Evolutionary conservation across 1,284 basidiomycete genomes (phyloP).

Genomic region (Ustilago loliicola): DNA sequence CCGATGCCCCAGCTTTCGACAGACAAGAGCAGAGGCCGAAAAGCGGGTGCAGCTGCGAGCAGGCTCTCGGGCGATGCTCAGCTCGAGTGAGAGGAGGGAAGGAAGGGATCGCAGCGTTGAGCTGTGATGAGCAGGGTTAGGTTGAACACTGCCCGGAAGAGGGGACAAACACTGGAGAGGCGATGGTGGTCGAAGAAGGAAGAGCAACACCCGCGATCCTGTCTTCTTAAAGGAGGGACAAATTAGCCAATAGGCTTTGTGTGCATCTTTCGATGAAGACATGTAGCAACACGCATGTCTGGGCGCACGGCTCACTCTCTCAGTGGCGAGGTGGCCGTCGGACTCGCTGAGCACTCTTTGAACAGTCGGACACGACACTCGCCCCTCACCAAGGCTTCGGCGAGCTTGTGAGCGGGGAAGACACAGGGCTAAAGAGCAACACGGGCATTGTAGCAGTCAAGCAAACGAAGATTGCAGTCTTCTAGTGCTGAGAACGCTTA

Average conservation of each 20-base stretch:
- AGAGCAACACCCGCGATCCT: slow-evolving; percentile 23
- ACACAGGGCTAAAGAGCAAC: not conserved
- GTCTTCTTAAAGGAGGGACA: slow-evolving; percentile 33
- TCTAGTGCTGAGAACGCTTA: not conserved
- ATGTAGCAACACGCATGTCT: not conserved
- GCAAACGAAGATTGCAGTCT: not conserved
- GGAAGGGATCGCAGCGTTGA: slow-evolving; percentile 38
- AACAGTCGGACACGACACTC: not conserved
- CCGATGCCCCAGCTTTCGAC: not conserved
- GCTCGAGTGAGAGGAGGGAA: not conserved
- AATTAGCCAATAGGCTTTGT: not conserved
- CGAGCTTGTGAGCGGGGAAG: not conserved
- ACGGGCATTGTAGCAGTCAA: not conserved
- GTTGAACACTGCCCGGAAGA: slow-evolving; percentile 31
- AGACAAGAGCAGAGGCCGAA: not conserved
- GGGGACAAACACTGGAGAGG: slow-evolving; percentile 22
- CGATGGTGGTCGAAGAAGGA: slow-evolving; percentile 19
- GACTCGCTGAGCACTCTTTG: not conserved
- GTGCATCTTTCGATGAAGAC: not conserved
- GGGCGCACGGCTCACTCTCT: slow-evolving; percentile 12
- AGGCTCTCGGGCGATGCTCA: not conserved
- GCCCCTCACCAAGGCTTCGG: not conserved
- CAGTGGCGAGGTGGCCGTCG: not conserved
- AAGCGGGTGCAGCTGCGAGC: not conserved
- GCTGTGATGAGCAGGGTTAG: slow-evolving; percentile 24